Conservation (phyloP, 345 rosid species). For the Populus alba region DNA sequence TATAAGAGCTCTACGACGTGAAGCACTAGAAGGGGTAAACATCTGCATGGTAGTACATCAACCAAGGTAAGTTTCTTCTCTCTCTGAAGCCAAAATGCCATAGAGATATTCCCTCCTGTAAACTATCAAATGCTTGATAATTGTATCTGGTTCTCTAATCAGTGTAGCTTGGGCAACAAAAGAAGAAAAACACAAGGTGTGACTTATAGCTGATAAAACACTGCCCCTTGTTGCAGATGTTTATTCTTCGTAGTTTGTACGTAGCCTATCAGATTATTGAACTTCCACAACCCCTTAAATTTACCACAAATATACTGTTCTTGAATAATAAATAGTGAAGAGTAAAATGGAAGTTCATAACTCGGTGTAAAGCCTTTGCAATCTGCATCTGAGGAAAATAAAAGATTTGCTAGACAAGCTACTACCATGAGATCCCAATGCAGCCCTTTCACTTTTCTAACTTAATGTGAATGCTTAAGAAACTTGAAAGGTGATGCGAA, state of each 20-base stretch:
- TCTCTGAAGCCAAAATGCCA: neutral
- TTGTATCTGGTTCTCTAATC: neutral
- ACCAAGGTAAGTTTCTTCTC: conserved; percentile 57
- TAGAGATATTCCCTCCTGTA: neutral
- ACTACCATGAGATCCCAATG: neutral
- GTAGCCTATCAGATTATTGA: neutral
- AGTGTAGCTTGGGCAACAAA: neutral
- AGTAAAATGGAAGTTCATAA: neutral
- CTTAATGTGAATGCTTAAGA: neutral
- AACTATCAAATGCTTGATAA: neutral
- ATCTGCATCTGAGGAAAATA: neutral
- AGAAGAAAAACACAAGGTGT: neutral
- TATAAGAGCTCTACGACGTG: conserved; percentile 78
- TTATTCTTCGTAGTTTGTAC: neutral
- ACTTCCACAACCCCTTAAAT: neutral
- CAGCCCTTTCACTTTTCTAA: neutral
- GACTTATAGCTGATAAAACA: neutral
- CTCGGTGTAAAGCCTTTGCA: neutral
- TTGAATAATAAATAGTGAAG: neutral
- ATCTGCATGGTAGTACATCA: conserved; percentile 87
- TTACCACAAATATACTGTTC: neutral
- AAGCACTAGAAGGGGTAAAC: conserved; percentile 90
- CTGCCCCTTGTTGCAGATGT: neutral
- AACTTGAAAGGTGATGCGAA: neutral
- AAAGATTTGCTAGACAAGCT: neutral